Percentiles rank a stretch among this genome's conserved stretches.
These are phyloP conservation scores for Kodamaea alishanica DNA, from an alignment of 1,139 yeast genomes.

Conservation along the genomic window DNA sequence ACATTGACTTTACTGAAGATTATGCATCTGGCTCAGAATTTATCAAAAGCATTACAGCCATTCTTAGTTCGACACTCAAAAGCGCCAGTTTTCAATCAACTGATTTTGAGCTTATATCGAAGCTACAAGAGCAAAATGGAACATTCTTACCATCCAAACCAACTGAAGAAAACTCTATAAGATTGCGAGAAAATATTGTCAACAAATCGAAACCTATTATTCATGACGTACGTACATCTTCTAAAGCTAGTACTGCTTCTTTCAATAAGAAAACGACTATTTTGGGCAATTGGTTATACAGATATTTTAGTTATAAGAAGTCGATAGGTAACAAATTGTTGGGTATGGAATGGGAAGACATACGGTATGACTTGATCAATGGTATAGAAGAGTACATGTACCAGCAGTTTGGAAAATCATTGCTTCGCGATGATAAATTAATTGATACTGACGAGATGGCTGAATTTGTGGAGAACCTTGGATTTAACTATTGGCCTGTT, in stretches of 20 bases:
- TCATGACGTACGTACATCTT: slow-evolving; percentile 28
- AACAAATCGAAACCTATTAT: slow-evolving; percentile 29
- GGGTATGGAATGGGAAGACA: slow-evolving; percentile 48
- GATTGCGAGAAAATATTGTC: slow-evolving; percentile 20
- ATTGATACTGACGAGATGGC: not conserved
- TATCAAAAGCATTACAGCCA: too few species aligned
- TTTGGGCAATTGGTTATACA: slow-evolving; percentile 32
- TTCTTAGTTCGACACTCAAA: too few species aligned
- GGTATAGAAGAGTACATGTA: slow-evolving; percentile 38
- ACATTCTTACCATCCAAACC: slow-evolving; percentile 8
- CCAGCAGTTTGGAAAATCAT: slow-evolving; percentile 31
- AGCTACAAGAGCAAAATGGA: too few species aligned
- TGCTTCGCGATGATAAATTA: slow-evolving; percentile 5
- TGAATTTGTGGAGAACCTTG: slow-evolving; percentile 14
- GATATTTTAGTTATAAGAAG: slow-evolving; percentile 40
- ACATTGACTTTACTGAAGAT: too few species aligned
- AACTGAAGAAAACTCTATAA: slow-evolving; percentile 17
- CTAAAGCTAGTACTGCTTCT: slow-evolving; percentile 29
- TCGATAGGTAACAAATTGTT: slow-evolving; percentile 36
- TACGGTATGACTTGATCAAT: slow-evolving; percentile 36
- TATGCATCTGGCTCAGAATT: too few species aligned
- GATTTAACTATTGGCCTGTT: slow-evolving; percentile 27
- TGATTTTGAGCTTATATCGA: too few species aligned
- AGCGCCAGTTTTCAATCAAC: too few species aligned
- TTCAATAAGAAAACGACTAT: slow-evolving; percentile 26